Evolutionary conservation across 1,284 basidiomycete genomes (phyloP), one percentile per base, ranked within the genome.

Genomic region (Cutaneotrichosporon curvatum): DNA sequence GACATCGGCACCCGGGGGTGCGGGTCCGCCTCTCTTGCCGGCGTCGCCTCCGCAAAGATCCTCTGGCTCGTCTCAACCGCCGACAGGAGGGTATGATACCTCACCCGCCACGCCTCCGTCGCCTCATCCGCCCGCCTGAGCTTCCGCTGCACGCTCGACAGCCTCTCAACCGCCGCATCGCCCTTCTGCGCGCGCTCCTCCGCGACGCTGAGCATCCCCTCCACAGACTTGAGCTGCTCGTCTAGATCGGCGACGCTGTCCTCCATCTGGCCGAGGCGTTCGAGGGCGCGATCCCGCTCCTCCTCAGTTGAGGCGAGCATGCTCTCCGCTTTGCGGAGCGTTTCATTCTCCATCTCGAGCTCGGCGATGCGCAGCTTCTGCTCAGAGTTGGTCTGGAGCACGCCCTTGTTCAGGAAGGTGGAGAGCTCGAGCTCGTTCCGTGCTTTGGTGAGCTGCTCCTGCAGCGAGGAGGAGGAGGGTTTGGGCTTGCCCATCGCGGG

Each of bases 331-430:
- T 48, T 50, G 21, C 60, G 58, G 12, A 69, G 54, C 1, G 55
- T 53, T 0, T 38, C 22, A 47, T 69, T 69, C 46, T 69, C 60
- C 19, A 40, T 43, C 43, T 67, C 60, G 19, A 69, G 47, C 37
- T 50, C 48, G 19, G 41, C 59, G 32, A 69, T 59, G 10, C 60
- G 60, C n/a, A 60, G 30, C 41, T 63, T 64, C 46, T 59, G 50
- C 43, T 69, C 65, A 1, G 51, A 44, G 43, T 63, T 65, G 14
- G 59, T 52, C 40, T 60, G 58, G 7, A 69, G 50, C 23, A 65
- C 57, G 15, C 67, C 67, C 39, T 64, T 66, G 51, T 67, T 67
- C 40, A 69, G 55, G 23, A 67, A 63, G 2, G 60, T 57, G 15
- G 61, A 57, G 16, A 64, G 56, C 44, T 65, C 60, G 21, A 67